Evolutionary conservation across 306 rosid species (phyloP).

Genomic region (Quercus rubra): DNA sequence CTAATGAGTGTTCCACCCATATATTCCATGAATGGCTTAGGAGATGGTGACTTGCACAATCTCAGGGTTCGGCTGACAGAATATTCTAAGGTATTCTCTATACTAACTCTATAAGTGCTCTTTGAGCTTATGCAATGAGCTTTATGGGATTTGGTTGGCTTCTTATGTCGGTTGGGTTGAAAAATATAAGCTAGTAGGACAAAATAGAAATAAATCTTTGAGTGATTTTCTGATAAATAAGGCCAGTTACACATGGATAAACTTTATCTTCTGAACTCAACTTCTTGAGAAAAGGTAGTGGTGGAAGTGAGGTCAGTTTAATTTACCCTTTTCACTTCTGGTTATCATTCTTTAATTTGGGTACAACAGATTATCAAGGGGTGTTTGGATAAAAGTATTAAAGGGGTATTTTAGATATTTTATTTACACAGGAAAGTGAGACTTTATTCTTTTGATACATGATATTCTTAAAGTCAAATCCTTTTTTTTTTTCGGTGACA

Average conservation of each 20-base stretch:
- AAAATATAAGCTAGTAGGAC: background rate
- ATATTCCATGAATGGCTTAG: slow-evolving; percentile 33
- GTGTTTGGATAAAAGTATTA: background rate
- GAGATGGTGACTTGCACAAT: slow-evolving; percentile 38
- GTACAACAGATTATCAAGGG: background rate
- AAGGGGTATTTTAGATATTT: background rate
- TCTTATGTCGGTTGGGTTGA: slow-evolving; percentile 20
- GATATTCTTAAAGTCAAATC: background rate
- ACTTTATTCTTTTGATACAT: background rate
- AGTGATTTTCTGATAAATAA: background rate
- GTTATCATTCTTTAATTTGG: background rate
- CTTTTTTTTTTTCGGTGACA: background rate
- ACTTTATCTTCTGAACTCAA: background rate
- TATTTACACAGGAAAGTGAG: background rate
- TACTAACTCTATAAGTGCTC: background rate
- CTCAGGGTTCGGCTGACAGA: slow-evolving; percentile 69
- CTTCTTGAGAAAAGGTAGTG: background rate
- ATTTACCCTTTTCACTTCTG: background rate
- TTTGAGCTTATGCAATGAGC: slow-evolving; percentile 17
- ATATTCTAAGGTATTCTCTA: slow-evolving; percentile 53
- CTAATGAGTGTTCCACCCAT: slow-evolving; percentile 31
- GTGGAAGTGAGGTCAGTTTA: background rate
- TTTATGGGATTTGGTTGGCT: slow-evolving; percentile 4
- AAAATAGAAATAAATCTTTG: background rate
- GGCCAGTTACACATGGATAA: background rate